phyloP scores from a whole-genome alignment of 192 early-diverging fungal genomes.

The Umbelopsis ramanniana region DNA sequence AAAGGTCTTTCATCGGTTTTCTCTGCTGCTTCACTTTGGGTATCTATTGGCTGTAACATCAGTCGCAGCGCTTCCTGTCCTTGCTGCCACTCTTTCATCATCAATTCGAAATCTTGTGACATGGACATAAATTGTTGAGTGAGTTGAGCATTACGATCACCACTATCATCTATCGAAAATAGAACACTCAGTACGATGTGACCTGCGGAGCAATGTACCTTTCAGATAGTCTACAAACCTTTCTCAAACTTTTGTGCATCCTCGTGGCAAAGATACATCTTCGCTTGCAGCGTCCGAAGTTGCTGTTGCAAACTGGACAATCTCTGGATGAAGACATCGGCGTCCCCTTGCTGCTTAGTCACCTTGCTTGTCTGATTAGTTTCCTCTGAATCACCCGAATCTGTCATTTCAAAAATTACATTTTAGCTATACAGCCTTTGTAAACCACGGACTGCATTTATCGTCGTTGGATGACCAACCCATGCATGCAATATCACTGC shows the following conservation, averaged over 20 bases:
- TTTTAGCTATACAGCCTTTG: neutral
- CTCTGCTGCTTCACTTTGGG: neutral
- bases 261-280: conserved; percentile 60
- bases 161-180: conserved; percentile 18
- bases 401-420: neutral
- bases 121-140: conserved; percentile 54
- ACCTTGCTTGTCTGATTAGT: neutral
- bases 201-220: neutral
- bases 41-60: conserved; percentile 38
- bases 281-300: conserved; percentile 59
- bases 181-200: neutral
- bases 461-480: neutral
- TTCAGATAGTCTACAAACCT: neutral
- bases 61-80: conserved; percentile 49
- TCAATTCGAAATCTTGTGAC: conserved; percentile 49
- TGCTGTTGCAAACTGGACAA: conserved; percentile 54
- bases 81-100: conserved; percentile 55
- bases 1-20: conserved; percentile 28
- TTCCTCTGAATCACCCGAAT: neutral
- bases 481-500: neutral
- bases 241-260: conserved; percentile 43
- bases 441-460: neutral
- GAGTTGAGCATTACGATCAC: conserved; percentile 34
- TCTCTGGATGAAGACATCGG: conserved; percentile 49
- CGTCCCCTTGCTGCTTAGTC: conserved; percentile 20